Conservation (phyloP, 495 filamentous ascomycete genomes). For the Penicillium nucicola region DNA sequence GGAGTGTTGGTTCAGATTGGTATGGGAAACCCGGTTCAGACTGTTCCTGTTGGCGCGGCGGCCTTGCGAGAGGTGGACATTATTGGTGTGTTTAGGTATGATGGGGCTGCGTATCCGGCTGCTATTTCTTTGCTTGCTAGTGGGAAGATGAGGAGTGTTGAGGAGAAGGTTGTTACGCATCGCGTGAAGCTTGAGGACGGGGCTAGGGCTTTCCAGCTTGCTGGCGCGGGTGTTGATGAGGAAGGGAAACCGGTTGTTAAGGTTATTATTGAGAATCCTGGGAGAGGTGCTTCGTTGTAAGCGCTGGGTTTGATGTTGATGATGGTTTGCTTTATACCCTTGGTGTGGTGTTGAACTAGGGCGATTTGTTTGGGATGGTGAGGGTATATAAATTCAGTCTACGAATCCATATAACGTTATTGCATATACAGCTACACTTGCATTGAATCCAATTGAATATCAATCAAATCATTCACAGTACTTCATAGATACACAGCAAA, state of each 20-base stretch:
- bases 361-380: not conserved
- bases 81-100: slow-evolving; percentile 88
- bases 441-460: too few species aligned
- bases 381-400: not conserved
- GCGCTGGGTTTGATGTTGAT: slow-evolving; percentile 6
- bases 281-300: slow-evolving; percentile 6
- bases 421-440: not conserved
- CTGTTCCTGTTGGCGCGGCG: slow-evolving; percentile 78
- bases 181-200: slow-evolving; percentile 63
- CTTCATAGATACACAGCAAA: not conserved
- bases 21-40: slow-evolving; percentile 91
- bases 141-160: slow-evolving; percentile 50
- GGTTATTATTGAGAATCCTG: slow-evolving; percentile 64
- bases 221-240: slow-evolving; percentile 75
- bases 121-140: slow-evolving; percentile 70
- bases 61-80: slow-evolving; percentile 88
- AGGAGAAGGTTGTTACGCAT: slow-evolving; percentile 72
- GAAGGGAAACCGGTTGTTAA: slow-evolving; percentile 77
- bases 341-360: slow-evolving; percentile 10
- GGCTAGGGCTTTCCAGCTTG: slow-evolving; percentile 73
- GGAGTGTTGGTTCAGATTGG: slow-evolving; percentile 85
- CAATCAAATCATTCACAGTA: too few species aligned
- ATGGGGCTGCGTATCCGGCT: slow-evolving; percentile 73
- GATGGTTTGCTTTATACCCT: slow-evolving; percentile 17
- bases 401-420: not conserved